phyloP scores from a whole-genome alignment of 345 rosid genomes.

The Pugionium cornutum region DNA sequence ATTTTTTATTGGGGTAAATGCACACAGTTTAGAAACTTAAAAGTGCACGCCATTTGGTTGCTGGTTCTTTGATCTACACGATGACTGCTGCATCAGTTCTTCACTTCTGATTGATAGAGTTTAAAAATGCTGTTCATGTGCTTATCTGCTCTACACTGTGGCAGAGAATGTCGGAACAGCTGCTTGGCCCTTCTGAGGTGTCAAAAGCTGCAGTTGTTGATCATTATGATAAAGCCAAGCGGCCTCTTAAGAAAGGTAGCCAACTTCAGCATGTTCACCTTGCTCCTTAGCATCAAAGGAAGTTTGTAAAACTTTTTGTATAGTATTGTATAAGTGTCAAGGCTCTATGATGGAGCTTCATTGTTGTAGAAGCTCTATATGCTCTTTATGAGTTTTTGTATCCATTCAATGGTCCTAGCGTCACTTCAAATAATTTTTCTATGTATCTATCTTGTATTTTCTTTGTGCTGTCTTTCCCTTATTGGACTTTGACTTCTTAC shows the following conservation, averaged over 20 bases:
- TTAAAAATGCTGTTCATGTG: slow-evolving; percentile 11
- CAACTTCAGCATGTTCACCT: slow-evolving; percentile 12
- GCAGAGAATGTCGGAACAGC: slow-evolving; percentile 71
- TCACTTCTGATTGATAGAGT: not conserved
- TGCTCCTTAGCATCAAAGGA: slow-evolving; percentile 23
- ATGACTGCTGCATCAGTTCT: slow-evolving; percentile 9
- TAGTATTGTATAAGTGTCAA: slow-evolving; percentile 24
- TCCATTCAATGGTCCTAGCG: slow-evolving; percentile 4
- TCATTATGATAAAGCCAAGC: slow-evolving; percentile 51
- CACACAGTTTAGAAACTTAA: not conserved
- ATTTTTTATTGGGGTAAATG: not conserved
- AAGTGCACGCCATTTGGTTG: slow-evolving; percentile 6
- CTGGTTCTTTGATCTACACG: slow-evolving; percentile 8
- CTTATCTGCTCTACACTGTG: slow-evolving; percentile 24
- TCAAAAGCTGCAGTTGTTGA: slow-evolving; percentile 55
- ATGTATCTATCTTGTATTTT: slow-evolving; percentile 2
- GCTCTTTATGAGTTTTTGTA: slow-evolving; percentile 8
- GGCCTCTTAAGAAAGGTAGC: slow-evolving; percentile 72
- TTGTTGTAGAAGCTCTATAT: slow-evolving; percentile 25
- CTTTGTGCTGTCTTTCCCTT: slow-evolving; percentile 5
- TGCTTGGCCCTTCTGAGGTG: slow-evolving; percentile 51
- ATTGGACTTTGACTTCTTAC: slow-evolving; percentile 6
- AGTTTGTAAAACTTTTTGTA: slow-evolving; percentile 9
- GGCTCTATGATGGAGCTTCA: slow-evolving; percentile 15
- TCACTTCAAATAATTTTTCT: slow-evolving; percentile 2